Conservation (phyloP, 257 asterid genomes). For the Dorcoceras hygrometricum region DNA sequence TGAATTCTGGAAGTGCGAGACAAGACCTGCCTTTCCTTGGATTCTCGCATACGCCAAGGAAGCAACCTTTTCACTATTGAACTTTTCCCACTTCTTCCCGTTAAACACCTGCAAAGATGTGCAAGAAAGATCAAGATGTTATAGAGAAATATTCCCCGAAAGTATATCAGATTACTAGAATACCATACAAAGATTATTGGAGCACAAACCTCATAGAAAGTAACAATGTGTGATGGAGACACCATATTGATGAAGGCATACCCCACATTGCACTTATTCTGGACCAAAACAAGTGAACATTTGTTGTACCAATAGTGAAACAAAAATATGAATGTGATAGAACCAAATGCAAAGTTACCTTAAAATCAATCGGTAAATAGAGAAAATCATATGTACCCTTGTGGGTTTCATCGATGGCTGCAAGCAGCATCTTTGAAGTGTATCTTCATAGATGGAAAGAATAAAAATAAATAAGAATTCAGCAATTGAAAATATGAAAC, state of each 20-base stretch:
- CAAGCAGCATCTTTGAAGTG: conserved; percentile 77
- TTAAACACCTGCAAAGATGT: conserved; percentile 49
- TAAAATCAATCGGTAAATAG: conserved; percentile 83
- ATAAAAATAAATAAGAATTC: neutral
- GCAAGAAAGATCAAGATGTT: neutral
- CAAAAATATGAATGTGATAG: neutral
- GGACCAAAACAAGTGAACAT: conserved; percentile 25
- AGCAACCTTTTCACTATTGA: conserved; percentile 77
- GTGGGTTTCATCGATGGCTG: conserved; percentile 61
- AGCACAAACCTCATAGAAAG: conserved; percentile 61
- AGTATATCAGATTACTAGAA: neutral
- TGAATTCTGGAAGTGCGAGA: conserved; percentile 78
- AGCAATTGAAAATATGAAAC: neutral
- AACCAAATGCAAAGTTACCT: conserved; percentile 36
- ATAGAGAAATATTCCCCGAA: neutral
- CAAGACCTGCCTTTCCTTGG: conserved; percentile 67
- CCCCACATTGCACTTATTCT: conserved; percentile 92
- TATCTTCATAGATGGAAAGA: conserved; percentile 46
- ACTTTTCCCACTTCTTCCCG: conserved; percentile 82
- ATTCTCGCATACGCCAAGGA: conserved; percentile 78
- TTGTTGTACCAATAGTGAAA: conserved; percentile 1
- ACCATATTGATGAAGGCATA: conserved; percentile 84
- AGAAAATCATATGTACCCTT: conserved; percentile 75
- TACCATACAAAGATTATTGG: neutral
- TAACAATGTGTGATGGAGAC: conserved; percentile 58